Percentiles rank a stretch among this genome's conserved stretches.
Conservation (phyloP, 2,329 filamentous ascomycete species). For the Fusarium brachygibbosum region DNA sequence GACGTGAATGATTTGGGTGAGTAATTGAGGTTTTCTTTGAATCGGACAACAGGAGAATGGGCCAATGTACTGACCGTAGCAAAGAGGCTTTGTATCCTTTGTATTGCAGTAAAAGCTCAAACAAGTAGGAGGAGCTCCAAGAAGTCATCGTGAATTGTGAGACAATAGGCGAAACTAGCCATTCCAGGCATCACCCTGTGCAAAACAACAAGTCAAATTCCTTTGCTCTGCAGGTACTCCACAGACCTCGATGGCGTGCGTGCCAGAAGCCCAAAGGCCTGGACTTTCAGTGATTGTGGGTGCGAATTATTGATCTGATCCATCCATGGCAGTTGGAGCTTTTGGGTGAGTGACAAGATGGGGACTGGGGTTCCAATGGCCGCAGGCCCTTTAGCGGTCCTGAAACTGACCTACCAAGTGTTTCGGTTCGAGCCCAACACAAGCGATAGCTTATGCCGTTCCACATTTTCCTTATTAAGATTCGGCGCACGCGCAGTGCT, state of each 20-base stretch:
- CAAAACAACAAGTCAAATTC: conserved; percentile 16
- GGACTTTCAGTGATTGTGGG: conserved; percentile 39
- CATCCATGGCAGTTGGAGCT: conserved; percentile 21
- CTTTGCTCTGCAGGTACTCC: conserved; percentile 17
- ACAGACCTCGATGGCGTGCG: conserved; percentile 37
- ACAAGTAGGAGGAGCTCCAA: background rate
- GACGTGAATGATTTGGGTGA: conserved; percentile 18
- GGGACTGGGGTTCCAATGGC: conserved; percentile 28
- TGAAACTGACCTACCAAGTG: conserved; percentile 38
- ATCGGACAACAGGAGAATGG: background rate
- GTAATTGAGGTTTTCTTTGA: conserved; percentile 9
- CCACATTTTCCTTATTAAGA: conserved; percentile 40
- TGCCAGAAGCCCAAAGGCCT: conserved; percentile 31
- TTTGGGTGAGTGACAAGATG: conserved; percentile 10
- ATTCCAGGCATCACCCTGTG: conserved; percentile 17
- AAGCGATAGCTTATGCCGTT: conserved; percentile 26
- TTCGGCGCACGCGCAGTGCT: conserved; percentile 31
- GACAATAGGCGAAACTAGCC: conserved; percentile 7
- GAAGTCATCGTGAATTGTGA: conserved; percentile 8
- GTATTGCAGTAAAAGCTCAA: background rate
- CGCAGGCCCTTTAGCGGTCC: conserved; percentile 30
- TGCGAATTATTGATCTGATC: conserved; percentile 13
- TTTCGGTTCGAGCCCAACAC: conserved; percentile 12
- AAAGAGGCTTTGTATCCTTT: background rate
- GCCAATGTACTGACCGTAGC: background rate